Conservation (phyloP, 2,329 filamentous ascomycete species). For the Pseudocercospora fuligena region DNA sequence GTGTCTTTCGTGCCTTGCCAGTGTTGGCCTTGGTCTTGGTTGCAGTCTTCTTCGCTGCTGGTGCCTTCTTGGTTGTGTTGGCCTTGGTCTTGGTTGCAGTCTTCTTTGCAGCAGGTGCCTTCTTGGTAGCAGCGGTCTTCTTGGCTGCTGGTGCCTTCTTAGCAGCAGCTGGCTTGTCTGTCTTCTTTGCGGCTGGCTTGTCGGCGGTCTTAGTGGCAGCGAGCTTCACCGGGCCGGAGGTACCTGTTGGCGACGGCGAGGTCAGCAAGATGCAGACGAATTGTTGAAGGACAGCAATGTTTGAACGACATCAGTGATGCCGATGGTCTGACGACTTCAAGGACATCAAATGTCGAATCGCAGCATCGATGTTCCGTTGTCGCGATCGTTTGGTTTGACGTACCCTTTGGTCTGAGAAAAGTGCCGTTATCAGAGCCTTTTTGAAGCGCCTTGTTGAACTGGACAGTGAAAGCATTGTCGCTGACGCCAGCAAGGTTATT, state of each 20-base stretch:
- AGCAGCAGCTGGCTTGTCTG: conserved; percentile 40
- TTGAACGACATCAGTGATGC: conserved; percentile 13
- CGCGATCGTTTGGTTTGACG: conserved; percentile 44
- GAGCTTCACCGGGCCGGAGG: conserved; percentile 90
- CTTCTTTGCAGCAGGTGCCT: conserved; percentile 55
- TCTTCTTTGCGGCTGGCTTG: conserved; percentile 51
- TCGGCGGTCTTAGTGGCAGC: conserved; percentile 43
- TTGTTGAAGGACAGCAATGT: conserved; percentile 8
- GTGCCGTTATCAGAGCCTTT: conserved; percentile 82
- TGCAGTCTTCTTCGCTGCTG: conserved; percentile 43
- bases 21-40: conserved; percentile 52
- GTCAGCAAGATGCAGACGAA: conserved; percentile 31
- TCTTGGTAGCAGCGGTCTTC: conserved; percentile 52
- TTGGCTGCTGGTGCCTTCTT: conserved; percentile 51
- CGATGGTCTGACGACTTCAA: conserved; percentile 15
- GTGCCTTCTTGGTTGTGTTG: conserved; percentile 50
- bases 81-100: conserved; percentile 60
- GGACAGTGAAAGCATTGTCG: conserved; percentile 66
- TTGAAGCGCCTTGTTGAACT: conserved; percentile 86
- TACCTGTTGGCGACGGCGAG: conserved; percentile 56
- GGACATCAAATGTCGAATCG: conserved; percentile 19
- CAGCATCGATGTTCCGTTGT: conserved; percentile 19
- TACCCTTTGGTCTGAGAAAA: conserved; percentile 91
- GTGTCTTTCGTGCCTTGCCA: conserved; percentile 51
- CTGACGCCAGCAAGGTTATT: conserved; percentile 64